Percentiles rank a stretch among this genome's conserved stretches.
phyloP scores from a whole-genome alignment of 495 filamentous ascomycete species.

The Penicillium tannophilum region DNA sequence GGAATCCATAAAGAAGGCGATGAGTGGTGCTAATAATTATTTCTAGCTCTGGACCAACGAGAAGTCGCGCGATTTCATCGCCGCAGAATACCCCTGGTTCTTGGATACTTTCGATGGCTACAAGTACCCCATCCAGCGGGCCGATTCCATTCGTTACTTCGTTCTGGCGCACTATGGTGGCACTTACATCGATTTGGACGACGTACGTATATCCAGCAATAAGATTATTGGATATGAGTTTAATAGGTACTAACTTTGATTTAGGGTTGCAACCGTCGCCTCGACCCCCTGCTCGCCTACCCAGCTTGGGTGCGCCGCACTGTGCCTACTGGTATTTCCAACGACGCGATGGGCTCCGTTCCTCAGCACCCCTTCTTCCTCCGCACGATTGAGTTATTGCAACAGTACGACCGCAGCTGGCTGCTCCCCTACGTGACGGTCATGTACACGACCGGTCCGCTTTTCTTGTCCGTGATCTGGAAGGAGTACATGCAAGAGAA shows the following conservation, averaged over 20 bases:
- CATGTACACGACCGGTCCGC: constrained; percentile 83
- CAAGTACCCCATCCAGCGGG: constrained; percentile 79
- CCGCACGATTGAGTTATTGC: constrained; percentile 67
- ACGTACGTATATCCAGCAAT: constrained; percentile 53
- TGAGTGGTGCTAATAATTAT: constrained; percentile 18
- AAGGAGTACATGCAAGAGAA: constrained; percentile 65
- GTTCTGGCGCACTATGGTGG: constrained; percentile 81
- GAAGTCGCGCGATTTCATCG: constrained; percentile 74
- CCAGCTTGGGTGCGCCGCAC: constrained; percentile 81
- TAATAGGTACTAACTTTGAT: constrained; percentile 11
- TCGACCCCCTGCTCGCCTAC: constrained; percentile 81
- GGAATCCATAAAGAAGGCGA: background rate
- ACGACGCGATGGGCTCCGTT: constrained; percentile 83
- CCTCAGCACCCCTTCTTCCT: constrained; percentile 85
- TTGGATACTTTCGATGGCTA: constrained; percentile 81
- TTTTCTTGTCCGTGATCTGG: constrained; percentile 86
- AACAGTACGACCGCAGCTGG: constrained; percentile 75
- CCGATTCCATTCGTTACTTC: constrained; percentile 88
- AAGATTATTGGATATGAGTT: background rate
- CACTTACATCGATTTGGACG: constrained; percentile 88
- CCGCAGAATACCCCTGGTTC: constrained; percentile 82
- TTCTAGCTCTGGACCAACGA: constrained; percentile 83
- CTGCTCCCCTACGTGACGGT: constrained; percentile 83
- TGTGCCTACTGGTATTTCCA: constrained; percentile 81
- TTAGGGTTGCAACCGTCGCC: constrained; percentile 77